Evolutionary conservation across 225 moss, liverwort and hornwort species (phyloP).

Genomic region (Anthoceros angustus): DNA sequence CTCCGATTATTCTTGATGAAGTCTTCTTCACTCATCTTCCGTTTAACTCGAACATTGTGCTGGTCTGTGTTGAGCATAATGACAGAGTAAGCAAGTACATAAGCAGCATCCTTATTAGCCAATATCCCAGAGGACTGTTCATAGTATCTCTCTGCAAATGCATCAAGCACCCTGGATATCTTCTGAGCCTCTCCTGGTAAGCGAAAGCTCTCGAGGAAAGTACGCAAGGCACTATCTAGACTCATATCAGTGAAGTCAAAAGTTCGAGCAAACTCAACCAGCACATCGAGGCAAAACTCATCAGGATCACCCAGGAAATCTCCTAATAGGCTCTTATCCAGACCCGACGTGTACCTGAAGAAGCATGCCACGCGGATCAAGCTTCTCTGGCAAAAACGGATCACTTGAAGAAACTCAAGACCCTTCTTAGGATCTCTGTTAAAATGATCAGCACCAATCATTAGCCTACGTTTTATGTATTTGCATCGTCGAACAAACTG

Average conservation of each 20-base stretch:
- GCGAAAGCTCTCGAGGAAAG: conserved; percentile 91
- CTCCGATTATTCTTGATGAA: conserved; percentile 84
- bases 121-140: conserved; percentile 72
- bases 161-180: conserved; percentile 89
- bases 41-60: conserved; percentile 77
- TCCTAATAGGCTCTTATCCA: conserved; percentile 81
- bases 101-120: conserved; percentile 89
- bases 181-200: conserved; percentile 97
- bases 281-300: conserved; percentile 77
- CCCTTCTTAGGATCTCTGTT: conserved; percentile 99
- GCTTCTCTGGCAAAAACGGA: conserved; percentile 73
- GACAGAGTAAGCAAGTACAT: conserved; percentile 83
- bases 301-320: conserved; percentile 97
- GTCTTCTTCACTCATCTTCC: conserved; percentile 91
- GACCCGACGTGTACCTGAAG: conserved; percentile 93
- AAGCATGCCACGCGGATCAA: conserved; percentile 99
- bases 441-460: conserved; percentile 99
- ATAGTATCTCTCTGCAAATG: conserved; percentile 82
- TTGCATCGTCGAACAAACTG: conserved; percentile 83
- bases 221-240: conserved; percentile 84
- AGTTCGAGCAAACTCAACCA: conserved; percentile 77
- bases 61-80: conserved; percentile 96
- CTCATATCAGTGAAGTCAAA: conserved; percentile 93
- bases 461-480: conserved; percentile 85
- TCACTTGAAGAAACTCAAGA: conserved; percentile 92